Evolutionary conservation across 306 rosid species (phyloP).

Genomic region (Ceratonia siliqua): DNA sequence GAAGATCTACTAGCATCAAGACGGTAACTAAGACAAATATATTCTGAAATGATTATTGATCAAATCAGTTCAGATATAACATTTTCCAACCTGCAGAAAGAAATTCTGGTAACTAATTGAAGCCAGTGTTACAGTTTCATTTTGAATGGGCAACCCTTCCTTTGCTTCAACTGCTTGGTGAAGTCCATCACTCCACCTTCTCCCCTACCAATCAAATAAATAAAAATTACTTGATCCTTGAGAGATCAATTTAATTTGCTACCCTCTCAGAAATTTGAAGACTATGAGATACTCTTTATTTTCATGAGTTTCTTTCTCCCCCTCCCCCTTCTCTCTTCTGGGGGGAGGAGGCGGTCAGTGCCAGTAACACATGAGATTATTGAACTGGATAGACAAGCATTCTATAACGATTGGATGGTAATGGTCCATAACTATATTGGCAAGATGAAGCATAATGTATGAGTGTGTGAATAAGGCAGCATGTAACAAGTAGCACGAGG

Average conservation of each 20-base stretch:
- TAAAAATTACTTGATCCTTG: conserved; percentile 24
- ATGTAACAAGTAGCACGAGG: conserved; percentile 14
- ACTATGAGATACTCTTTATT: conserved; percentile 9
- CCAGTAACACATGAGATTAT: conserved; percentile 18
- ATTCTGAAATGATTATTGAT: conserved; percentile 28
- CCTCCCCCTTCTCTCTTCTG: no score
- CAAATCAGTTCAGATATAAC: conserved; percentile 27
- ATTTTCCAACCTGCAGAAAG: conserved; percentile 85
- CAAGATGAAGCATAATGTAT: background rate
- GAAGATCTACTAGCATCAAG: conserved; percentile 29
- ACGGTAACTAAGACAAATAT: conserved; percentile 21
- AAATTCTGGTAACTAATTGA: conserved; percentile 98
- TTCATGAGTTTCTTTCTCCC: background rate
- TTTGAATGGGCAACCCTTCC: conserved; percentile 94
- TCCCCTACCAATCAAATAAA: conserved; percentile 61
- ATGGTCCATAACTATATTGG: background rate
- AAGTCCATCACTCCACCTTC: conserved; percentile 99
- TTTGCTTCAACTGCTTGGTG: conserved; percentile 99
- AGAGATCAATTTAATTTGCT: conserved; percentile 31
- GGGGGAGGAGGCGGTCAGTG: background rate
- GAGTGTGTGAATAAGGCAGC: conserved; percentile 7
- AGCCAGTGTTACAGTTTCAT: conserved; percentile 94
- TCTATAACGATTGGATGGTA: background rate
- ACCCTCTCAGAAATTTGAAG: conserved; percentile 24
- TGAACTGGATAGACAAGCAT: background rate